A percentile compares a stretch with the other conserved stretches of the same genome.
Conservation (phyloP, 2,329 filamentous ascomycete species). For the Boeremia exigua region DNA sequence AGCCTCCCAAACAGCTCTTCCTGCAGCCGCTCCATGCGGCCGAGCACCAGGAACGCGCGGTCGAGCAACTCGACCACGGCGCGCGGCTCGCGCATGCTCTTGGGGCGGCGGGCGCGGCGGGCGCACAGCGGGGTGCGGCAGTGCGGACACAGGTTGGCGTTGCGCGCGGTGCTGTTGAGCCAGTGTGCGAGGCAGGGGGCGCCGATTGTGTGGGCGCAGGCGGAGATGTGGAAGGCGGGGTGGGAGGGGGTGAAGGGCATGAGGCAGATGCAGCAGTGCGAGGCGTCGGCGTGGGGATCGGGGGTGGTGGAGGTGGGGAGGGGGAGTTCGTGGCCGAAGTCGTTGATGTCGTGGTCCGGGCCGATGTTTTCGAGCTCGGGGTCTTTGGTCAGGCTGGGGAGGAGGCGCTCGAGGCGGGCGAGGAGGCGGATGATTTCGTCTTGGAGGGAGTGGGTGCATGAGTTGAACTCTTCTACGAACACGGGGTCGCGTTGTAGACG, state of each 20-base stretch:
- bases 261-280: conserved; percentile 21
- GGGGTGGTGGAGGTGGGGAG: background rate
- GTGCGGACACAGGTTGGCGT: conserved; percentile 20
- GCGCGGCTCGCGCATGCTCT: background rate
- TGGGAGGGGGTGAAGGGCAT: conserved; percentile 9
- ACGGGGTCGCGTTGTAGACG: background rate
- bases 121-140: conserved; percentile 19
- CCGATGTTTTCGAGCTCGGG: conserved; percentile 10
- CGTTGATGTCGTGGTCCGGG: conserved; percentile 12
- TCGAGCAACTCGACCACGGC: background rate
- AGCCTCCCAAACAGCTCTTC: background rate
- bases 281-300: background rate
- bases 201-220: conserved; percentile 20
- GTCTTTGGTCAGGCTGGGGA: background rate
- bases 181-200: conserved; percentile 16
- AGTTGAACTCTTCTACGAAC: background rate
- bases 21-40: background rate
- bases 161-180: conserved; percentile 19
- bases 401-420: background rate
- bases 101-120: conserved; percentile 8
- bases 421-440: background rate
- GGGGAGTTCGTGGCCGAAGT: conserved; percentile 10
- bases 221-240: conserved; percentile 11
- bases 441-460: background rate
- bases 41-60: background rate